Percentiles rank a stretch among this genome's conserved stretches.
phyloP scores from a whole-genome alignment of 768 basidiomycete genomes.

The Pleurotus salmoneostramineus region DNA sequence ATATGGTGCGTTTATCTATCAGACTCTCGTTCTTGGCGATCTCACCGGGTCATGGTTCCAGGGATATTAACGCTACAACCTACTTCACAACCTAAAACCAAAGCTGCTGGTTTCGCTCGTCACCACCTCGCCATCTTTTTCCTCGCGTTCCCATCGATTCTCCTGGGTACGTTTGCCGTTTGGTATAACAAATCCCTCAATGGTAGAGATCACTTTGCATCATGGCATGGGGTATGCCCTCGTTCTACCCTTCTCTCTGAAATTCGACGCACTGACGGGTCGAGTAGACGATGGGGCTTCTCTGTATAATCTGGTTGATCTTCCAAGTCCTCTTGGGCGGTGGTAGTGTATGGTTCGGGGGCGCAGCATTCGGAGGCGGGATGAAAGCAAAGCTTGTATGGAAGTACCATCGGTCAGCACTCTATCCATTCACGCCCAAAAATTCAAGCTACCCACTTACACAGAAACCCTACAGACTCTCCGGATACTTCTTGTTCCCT shows the following conservation, averaged over 20 bases:
- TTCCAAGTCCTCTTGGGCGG: slow-evolving; percentile 61
- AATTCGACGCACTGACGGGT: not conserved
- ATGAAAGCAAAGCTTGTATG: slow-evolving; percentile 69
- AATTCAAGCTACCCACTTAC: slow-evolving; percentile 43
- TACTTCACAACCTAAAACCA: slow-evolving; percentile 60
- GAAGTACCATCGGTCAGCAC: slow-evolving; percentile 74
- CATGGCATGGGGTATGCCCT: slow-evolving; percentile 66
- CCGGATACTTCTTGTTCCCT: slow-evolving; percentile 70
- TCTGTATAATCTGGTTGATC: slow-evolving; percentile 57
- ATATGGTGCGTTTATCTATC: slow-evolving; percentile 43
- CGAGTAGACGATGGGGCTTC: slow-evolving; percentile 58
- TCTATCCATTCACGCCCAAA: not conserved
- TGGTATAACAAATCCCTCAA: slow-evolving; percentile 55
- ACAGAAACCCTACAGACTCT: slow-evolving; percentile 16
- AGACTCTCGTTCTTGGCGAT: not conserved
- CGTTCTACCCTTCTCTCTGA: too few relatives aligned
- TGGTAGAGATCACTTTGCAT: slow-evolving; percentile 53
- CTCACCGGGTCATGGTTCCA: slow-evolving; percentile 17
- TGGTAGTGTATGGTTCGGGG: slow-evolving; percentile 75
- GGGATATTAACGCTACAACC: slow-evolving; percentile 77
- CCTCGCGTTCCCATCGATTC: slow-evolving; percentile 52
- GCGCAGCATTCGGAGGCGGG: slow-evolving; percentile 67
- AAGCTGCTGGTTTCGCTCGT: slow-evolving; percentile 61
- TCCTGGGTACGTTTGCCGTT: slow-evolving; percentile 60
- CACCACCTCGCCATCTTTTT: slow-evolving; percentile 64